Base-by-base conservation (phyloP, 2,329 filamentous ascomycete species). In the Chaetomium sp. region DNA sequence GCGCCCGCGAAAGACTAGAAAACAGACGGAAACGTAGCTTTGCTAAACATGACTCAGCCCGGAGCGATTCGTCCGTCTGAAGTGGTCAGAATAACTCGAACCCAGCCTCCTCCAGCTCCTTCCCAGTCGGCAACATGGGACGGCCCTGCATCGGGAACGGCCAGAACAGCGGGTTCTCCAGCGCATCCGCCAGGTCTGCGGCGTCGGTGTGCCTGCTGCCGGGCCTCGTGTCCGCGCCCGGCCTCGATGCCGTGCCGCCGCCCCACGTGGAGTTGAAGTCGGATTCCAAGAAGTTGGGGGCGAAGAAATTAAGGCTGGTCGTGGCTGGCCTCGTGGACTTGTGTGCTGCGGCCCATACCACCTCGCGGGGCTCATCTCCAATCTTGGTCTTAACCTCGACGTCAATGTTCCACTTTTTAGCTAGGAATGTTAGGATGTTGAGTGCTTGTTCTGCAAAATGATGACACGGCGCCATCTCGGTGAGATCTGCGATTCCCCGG, bases 381-480 rank as follows among this genome's bases (percentile, higher is more conserved):
- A 53, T 50, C 67, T 12, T 71, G 67, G 53, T 67, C 23, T 70
- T 72, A 57, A 85, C 77, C 1, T 82, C 77, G 2, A 86, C 79
- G 1, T 85, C 77, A 42, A 88, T 81, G 38, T 84, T 78, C 86
- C 86, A 88, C 67, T 86, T 85, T 67, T 79, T 80, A 7, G 84
- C 82, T 1, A 88, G 76, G 66, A 83, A 87, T 0, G 81, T 80
- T 4, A 88, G 74, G 21, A 88, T 88, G 67, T 85, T 84, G 55
- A 87, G 79, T 0, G 85, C 85, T 68, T 87, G 84, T 69, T 85
- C 83, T 12, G 85, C 85, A 70, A 87, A 87, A 63, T 84, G 82
- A 69, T 87, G 85, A 62, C 85, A 87, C 0, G 82, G 82, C 0
- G 82, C 81, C 86, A 88, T 88, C 69, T 87, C 84, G 1, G 81